A percentile compares a stretch with the other conserved stretches of the same genome.
phyloP scores from a whole-genome alignment of 2,329 filamentous ascomycete genomes.

The Talaromyces sp. region DNA sequence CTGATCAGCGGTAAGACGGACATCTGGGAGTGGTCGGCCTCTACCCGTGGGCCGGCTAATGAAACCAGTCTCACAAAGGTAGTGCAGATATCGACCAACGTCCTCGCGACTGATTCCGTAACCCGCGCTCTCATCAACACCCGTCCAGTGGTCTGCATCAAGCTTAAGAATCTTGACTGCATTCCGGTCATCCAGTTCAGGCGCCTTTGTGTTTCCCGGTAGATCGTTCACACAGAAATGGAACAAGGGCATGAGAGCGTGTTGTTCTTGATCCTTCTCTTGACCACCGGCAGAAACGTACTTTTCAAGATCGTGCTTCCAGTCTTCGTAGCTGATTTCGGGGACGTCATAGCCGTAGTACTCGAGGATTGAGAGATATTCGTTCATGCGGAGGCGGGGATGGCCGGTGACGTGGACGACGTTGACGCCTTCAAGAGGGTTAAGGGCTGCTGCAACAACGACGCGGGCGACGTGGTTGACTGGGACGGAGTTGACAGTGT shows the following conservation, averaged over 20 bases:
- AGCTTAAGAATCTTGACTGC: slow-evolving; percentile 61
- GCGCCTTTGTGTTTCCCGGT: slow-evolving; percentile 66
- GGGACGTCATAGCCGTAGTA: slow-evolving; percentile 70
- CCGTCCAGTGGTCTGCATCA: slow-evolving; percentile 56
- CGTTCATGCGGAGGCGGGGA: slow-evolving; percentile 72
- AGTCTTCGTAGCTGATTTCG: slow-evolving; percentile 64
- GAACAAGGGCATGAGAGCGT: slow-evolving; percentile 71
- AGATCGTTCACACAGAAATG: slow-evolving; percentile 69
- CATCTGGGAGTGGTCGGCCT: slow-evolving; percentile 15
- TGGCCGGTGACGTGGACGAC: slow-evolving; percentile 78
- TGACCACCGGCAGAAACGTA: slow-evolving; percentile 58
- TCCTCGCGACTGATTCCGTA: slow-evolving; percentile 58
- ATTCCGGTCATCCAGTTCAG: slow-evolving; percentile 71
- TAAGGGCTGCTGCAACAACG: slow-evolving; percentile 69
- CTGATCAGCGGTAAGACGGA: slow-evolving; percentile 15
- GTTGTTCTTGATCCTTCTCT: slow-evolving; percentile 59
- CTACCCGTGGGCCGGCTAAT: slow-evolving; percentile 35
- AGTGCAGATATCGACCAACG: slow-evolving; percentile 62
- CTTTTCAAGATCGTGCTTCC: slow-evolving; percentile 64
- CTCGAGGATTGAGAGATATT: slow-evolving; percentile 68
- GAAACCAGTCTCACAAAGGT: slow-evolving; percentile 62
- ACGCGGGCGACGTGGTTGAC: slow-evolving; percentile 80
- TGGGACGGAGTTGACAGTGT: slow-evolving; percentile 86
- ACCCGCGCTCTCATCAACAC: slow-evolving; percentile 55
- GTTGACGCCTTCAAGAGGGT: slow-evolving; percentile 56